Conservation (phyloP, 371 early-diverging fungal species). For the Blakeslea trispora region DNA sequence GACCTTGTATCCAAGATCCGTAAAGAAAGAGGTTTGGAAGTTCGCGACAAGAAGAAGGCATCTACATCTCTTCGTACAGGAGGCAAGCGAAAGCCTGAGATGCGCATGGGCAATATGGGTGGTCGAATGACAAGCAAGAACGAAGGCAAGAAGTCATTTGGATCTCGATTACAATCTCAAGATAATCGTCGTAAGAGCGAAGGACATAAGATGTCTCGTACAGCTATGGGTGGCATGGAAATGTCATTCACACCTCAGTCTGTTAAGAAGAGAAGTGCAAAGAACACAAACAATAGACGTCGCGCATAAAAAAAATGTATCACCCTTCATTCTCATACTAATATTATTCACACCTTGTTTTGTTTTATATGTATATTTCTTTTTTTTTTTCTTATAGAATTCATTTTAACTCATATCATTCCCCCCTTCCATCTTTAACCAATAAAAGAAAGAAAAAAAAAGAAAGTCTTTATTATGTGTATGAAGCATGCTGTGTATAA, state of each 20-base stretch:
- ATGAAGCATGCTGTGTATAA: no score
- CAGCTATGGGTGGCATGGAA: constrained; percentile 67
- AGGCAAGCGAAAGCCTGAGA: constrained; percentile 40
- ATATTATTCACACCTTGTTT: no score
- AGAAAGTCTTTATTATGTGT: no score
- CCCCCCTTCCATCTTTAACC: background rate
- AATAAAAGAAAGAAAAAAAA: no score
- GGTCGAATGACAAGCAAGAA: constrained; percentile 34
- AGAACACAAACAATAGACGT: background rate
- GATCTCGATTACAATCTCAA: constrained; percentile 39
- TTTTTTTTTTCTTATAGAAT: background rate
- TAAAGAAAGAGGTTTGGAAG: constrained; percentile 46
- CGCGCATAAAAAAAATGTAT: background rate
- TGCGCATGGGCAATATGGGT: constrained; percentile 55
- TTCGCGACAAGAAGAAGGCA: constrained; percentile 35
- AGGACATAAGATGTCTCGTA: constrained; percentile 55
- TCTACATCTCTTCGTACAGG: constrained; percentile 25
- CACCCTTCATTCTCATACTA: no score
- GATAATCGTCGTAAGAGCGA: constrained; percentile 27
- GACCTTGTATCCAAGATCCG: constrained; percentile 49
- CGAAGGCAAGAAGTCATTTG: constrained; percentile 46
- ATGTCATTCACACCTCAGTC: constrained; percentile 56
- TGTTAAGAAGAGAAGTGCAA: background rate
- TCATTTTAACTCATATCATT: background rate
- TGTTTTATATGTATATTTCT: no score